Evolutionary conservation across 169 alveolate genomes (phyloP).

Genomic region (Nephromyces sp.): DNA sequence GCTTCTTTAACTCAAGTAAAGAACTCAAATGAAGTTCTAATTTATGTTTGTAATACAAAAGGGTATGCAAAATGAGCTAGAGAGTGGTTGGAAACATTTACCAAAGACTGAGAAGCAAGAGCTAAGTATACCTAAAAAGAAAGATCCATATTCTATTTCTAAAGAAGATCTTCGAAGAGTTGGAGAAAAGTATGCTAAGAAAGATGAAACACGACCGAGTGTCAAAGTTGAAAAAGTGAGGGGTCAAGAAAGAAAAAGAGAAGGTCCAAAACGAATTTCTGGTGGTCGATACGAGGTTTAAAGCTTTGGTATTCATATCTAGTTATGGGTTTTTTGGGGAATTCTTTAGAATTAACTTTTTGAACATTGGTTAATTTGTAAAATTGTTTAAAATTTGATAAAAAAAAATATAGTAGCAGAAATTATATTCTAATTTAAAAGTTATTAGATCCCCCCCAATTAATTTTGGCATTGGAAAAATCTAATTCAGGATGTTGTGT

Average conservation of each 20-base stretch:
- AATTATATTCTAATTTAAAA: too few species aligned
- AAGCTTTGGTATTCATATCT: too few species aligned
- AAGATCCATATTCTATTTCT: not conserved
- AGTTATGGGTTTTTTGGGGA: too few species aligned
- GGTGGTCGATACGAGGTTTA: not conserved
- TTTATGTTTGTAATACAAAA: too few species aligned
- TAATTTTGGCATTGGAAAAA: conserved; percentile 86
- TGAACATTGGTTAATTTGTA: too few species aligned
- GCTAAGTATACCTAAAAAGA: not conserved
- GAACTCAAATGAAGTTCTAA: too few species aligned
- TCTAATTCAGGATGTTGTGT: conserved; percentile 95
- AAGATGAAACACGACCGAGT: too few species aligned
- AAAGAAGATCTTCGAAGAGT: not conserved
- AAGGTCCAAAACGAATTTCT: not conserved
- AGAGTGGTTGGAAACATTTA: not conserved
- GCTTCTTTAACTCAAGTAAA: too few species aligned
- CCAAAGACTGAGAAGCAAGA: not conserved
- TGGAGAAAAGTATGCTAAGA: not conserved
- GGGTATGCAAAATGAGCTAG: not conserved
- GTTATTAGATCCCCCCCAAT: conserved; percentile 45
- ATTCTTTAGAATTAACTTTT: too few species aligned
- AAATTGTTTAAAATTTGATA: too few species aligned
- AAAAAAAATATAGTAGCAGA: too few species aligned
- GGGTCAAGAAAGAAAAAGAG: not conserved
- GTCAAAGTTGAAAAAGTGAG: not conserved